Percentiles rank a stretch among this genome's conserved stretches.
These are phyloP conservation scores for Fusarium pseudograminearum DNA, from an alignment of 2,329 filamentous ascomycete species.

Conservation along the genomic window DNA sequence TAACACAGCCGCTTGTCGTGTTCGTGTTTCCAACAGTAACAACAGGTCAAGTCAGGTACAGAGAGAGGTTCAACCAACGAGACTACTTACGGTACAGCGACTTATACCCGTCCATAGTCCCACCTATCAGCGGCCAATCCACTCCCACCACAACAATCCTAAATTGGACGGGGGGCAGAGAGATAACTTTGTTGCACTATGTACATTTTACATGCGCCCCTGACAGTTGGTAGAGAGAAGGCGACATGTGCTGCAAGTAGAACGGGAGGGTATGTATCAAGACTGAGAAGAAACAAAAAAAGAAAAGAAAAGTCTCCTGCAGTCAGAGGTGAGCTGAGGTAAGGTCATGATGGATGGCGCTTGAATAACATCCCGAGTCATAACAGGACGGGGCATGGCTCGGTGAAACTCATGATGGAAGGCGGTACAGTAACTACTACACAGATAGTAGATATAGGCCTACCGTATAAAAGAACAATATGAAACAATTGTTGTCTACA, in stretches of 20 bases:
- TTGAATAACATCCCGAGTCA: conserved; percentile 23
- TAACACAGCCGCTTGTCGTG: conserved; percentile 29
- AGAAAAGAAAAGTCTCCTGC: conserved; percentile 11
- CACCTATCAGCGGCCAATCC: conserved; percentile 36
- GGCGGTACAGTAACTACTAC: no score
- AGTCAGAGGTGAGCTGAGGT: conserved; percentile 3
- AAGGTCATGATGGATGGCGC: conserved; percentile 16
- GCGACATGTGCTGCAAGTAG: conserved; percentile 3
- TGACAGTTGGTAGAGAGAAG: no score
- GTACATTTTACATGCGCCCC: conserved; percentile 27
- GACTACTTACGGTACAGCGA: conserved; percentile 3
- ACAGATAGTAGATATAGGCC: no score
- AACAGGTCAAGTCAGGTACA: background rate
- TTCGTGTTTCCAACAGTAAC: conserved; percentile 41
- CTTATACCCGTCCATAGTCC: conserved; percentile 41
- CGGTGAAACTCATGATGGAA: conserved; percentile 11
- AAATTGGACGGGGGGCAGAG: conserved; percentile 18
- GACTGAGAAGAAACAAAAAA: background rate
- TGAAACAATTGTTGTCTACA: conserved; percentile 8
- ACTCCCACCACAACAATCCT: conserved; percentile 39
- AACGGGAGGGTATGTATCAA: conserved; percentile 3
- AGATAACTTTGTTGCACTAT: conserved; percentile 9
- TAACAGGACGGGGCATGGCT: conserved; percentile 7
- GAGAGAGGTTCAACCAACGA: background rate
- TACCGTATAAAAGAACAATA: background rate